These are phyloP conservation scores for Aspergillus niger DNA, from an alignment of 2,329 filamentous ascomycete species.

Conservation along the genomic window DNA sequence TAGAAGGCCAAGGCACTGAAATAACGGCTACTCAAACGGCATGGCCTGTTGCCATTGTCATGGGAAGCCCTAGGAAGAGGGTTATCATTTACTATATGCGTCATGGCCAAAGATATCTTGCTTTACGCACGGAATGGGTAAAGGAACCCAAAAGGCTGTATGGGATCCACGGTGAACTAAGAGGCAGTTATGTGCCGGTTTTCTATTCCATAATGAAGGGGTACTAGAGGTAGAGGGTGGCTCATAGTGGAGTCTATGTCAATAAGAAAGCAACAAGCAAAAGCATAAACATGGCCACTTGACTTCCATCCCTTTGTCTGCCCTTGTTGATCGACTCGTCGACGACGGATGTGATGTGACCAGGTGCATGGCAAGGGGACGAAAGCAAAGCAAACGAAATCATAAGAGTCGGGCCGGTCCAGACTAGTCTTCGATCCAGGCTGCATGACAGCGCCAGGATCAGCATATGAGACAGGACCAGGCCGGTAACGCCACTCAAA, in stretches of 20 bases:
- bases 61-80: background rate
- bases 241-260: background rate
- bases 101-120: too few species aligned
- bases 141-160: too few species aligned
- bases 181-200: background rate
- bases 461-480: background rate
- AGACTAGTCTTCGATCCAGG: background rate
- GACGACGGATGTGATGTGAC: background rate
- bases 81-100: too few species aligned
- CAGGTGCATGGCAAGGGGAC: background rate
- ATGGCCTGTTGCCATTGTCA: background rate
- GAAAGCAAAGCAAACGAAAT: background rate
- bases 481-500: slow-evolving; percentile 9
- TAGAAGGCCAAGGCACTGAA: background rate
- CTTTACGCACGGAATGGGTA: too few species aligned
- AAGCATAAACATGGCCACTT: background rate
- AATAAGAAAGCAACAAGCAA: background rate
- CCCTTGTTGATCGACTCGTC: background rate
- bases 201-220: background rate
- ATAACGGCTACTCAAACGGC: background rate
- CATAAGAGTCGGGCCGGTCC: background rate
- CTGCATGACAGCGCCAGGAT: background rate
- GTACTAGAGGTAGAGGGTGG: background rate
- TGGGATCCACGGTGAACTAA: background rate
- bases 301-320: background rate